A percentile compares a stretch with the other conserved stretches of the same genome.
Evolutionary conservation across 805 yeast genomes (phyloP).

Genomic region (Brettanomyces sp.): DNA sequence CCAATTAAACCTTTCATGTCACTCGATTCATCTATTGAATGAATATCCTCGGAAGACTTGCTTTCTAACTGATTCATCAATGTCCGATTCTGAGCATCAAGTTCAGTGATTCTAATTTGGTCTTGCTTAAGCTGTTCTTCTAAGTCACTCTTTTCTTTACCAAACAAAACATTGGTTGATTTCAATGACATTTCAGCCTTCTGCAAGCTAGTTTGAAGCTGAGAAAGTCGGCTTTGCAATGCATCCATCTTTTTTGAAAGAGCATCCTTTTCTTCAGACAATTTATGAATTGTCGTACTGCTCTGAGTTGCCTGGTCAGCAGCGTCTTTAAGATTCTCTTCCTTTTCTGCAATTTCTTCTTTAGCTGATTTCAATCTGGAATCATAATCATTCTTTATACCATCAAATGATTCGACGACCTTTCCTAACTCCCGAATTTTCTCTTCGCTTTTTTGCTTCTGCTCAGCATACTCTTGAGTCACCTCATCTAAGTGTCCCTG

Average conservation of each 20-base stretch:
- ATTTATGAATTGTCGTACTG: no score
- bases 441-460: constrained; percentile 6
- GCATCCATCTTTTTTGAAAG: constrained; percentile 9
- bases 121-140: constrained; percentile 40
- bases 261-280: background rate
- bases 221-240: constrained; percentile 21
- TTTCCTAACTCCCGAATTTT: constrained; percentile 17
- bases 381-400: constrained; percentile 22
- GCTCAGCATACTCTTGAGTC: constrained; percentile 6
- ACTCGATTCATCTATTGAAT: constrained; percentile 7
- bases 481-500: constrained; percentile 8
- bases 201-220: constrained; percentile 28
- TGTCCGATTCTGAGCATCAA: constrained; percentile 58
- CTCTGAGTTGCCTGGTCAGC: constrained; percentile 19
- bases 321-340: constrained; percentile 12
- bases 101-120: constrained; percentile 40
- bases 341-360: constrained; percentile 22
- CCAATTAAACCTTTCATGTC: constrained; percentile 45
- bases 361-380: constrained; percentile 22
- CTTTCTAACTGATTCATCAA: constrained; percentile 57
- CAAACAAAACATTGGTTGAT: constrained; percentile 36
- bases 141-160: constrained; percentile 28
- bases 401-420: constrained; percentile 16
- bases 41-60: constrained; percentile 9
- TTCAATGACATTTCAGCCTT: constrained; percentile 25